These are phyloP conservation scores for Daldinia childiae DNA, from an alignment of 495 filamentous ascomycete genomes.

Conservation along the genomic window DNA sequence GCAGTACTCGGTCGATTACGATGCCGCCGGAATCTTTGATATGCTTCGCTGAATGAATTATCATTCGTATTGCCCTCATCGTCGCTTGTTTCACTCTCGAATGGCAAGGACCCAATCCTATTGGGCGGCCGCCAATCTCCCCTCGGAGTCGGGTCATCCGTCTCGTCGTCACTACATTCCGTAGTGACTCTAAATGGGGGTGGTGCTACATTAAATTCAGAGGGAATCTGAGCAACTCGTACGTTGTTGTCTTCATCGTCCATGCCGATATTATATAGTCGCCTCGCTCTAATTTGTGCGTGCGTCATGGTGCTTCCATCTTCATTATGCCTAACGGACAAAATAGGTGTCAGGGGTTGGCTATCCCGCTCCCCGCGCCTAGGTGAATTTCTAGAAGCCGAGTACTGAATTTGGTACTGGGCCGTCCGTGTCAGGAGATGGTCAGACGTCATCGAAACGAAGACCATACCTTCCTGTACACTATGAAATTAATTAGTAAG, in stretches of 20 bases:
- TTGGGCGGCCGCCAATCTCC: constrained; percentile 50
- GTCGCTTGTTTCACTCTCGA: constrained; percentile 60
- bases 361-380: constrained; percentile 37
- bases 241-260: constrained; percentile 64
- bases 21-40: constrained; percentile 32
- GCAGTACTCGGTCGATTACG: constrained; percentile 52
- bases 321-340: constrained; percentile 58
- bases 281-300: constrained; percentile 51
- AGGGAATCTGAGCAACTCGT: constrained; percentile 60
- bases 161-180: constrained; percentile 64
- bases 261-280: constrained; percentile 56
- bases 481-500: constrained; percentile 56
- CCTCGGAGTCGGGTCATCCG: constrained; percentile 47
- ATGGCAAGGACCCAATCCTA: constrained; percentile 60
- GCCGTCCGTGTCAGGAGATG: constrained; percentile 78
- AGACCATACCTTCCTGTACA: constrained; percentile 92
- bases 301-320: constrained; percentile 54
- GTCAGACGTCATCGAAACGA: constrained; percentile 83
- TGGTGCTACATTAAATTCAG: constrained; percentile 56
- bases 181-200: constrained; percentile 59
- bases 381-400: constrained; percentile 43
- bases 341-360: constrained; percentile 48
- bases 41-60: constrained; percentile 35
- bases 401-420: constrained; percentile 78
- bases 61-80: constrained; percentile 48